These are phyloP conservation scores for Caloboletus inedulis DNA, from an alignment of 1,284 basidiomycete genomes.

Conservation along the genomic window DNA sequence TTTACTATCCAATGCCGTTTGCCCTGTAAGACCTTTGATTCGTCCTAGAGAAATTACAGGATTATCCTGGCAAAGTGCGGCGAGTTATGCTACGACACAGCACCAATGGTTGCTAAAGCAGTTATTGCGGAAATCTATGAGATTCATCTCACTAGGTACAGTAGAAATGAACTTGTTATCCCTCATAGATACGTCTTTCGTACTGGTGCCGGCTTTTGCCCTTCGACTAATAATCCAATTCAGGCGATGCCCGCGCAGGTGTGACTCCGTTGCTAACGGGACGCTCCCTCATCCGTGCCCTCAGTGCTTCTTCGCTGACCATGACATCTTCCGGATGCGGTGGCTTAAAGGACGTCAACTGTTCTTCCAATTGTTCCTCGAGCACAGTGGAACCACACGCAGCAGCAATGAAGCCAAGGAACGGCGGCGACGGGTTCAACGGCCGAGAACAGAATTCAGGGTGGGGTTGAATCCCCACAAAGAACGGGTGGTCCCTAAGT, in stretches of 20 bases:
- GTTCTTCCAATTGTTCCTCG: constrained; percentile 71
- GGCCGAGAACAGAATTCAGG: constrained; percentile 99
- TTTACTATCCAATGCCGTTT: neutral
- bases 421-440: constrained; percentile 95
- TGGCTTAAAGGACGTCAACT: constrained; percentile 49
- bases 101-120: neutral
- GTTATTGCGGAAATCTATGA: neutral
- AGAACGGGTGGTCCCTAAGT: constrained; percentile 90
- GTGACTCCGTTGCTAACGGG: constrained; percentile 24
- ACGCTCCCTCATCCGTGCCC: constrained; percentile 33
- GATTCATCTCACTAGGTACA: constrained; percentile 2
- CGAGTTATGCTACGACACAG: neutral
- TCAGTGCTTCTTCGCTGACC: constrained; percentile 45
- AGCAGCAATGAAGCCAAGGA: constrained; percentile 94
- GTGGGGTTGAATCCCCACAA: constrained; percentile 93
- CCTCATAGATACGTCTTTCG: neutral
- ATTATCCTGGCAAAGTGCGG: neutral
- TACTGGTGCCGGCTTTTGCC: neutral
- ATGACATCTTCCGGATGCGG: constrained; percentile 52
- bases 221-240: constrained; percentile 18
- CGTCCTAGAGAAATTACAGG: neutral
- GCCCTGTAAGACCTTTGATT: neutral
- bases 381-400: constrained; percentile 59
- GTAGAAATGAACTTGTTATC: neutral
- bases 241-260: constrained; percentile 24